These are phyloP conservation scores for Platismatia glauca DNA, from an alignment of 495 filamentous ascomycete genomes.

Conservation along the genomic window DNA sequence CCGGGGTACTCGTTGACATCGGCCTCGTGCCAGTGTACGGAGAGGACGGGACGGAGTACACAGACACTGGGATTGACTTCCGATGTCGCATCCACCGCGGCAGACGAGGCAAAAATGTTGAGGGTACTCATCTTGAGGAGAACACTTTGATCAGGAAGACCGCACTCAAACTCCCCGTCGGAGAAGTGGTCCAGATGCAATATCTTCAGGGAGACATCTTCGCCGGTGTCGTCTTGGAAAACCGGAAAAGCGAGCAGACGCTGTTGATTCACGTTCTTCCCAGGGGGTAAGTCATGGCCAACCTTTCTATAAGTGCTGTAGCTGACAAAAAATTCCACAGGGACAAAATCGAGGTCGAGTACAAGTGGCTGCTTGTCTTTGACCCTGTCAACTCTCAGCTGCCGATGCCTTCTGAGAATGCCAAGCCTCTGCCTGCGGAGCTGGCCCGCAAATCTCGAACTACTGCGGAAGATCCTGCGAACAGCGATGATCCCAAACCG, in stretches of 20 bases:
- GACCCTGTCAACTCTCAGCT: conserved; percentile 43
- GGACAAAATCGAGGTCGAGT: conserved; percentile 46
- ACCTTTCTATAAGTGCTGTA: background rate
- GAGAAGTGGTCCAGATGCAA: conserved; percentile 83
- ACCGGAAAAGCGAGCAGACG: conserved; percentile 63
- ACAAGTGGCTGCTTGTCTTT: conserved; percentile 47
- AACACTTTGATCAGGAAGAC: conserved; percentile 59
- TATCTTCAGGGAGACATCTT: conserved; percentile 78
- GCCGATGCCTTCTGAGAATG: conserved; percentile 38
- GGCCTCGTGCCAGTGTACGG: conserved; percentile 77
- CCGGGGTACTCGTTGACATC: conserved; percentile 84
- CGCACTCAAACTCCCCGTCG: conserved; percentile 56
- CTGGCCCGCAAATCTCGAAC: conserved; percentile 39
- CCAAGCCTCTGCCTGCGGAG: conserved; percentile 51
- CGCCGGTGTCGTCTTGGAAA: conserved; percentile 81
- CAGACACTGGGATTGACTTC: conserved; percentile 79
- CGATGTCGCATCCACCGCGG: conserved; percentile 88
- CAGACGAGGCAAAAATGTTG: conserved; percentile 65
- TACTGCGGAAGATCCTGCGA: conserved; percentile 37
- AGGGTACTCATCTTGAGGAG: conserved; percentile 59
- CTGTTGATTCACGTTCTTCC: conserved; percentile 79
- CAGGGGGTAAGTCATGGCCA: conserved; percentile 56
- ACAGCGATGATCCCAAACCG: conserved; percentile 45
- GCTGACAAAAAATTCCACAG: conserved; percentile 24
- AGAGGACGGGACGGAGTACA: conserved; percentile 86